A percentile compares a stretch with the other conserved stretches of the same genome.
Conservation (phyloP, 306 rosid genomes). For the Prunus mira region DNA sequence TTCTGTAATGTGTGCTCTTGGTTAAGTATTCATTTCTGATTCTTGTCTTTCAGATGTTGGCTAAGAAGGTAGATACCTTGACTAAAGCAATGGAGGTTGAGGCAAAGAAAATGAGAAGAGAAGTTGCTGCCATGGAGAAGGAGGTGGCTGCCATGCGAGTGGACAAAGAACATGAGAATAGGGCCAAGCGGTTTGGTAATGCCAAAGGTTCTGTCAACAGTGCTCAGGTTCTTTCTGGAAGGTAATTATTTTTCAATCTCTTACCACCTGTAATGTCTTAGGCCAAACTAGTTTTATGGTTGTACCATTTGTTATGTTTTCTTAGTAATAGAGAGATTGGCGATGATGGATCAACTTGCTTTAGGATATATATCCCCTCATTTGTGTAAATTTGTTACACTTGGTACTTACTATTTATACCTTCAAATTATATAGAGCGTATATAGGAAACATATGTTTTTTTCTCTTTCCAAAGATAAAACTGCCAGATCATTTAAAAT, state of each 20-base stretch:
- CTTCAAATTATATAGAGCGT: not conserved
- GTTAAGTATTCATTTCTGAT: slow-evolving; percentile 26
- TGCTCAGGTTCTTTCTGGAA: slow-evolving; percentile 85
- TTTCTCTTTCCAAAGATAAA: too few species aligned
- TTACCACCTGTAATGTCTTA: slow-evolving; percentile 5
- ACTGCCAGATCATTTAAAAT: not conserved
- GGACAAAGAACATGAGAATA: slow-evolving; percentile 87
- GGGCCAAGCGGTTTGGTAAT: slow-evolving; percentile 77
- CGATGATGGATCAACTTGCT: not conserved
- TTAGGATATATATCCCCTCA: not conserved
- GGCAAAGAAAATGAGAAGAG: slow-evolving; percentile 99
- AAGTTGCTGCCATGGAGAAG: slow-evolving; percentile 97
- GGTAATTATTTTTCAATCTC: slow-evolving; percentile 42
- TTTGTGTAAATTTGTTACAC: not conserved
- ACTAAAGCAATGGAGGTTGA: slow-evolving; percentile 99
- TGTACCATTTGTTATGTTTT: slow-evolving; percentile 8
- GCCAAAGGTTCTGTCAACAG: slow-evolving; percentile 67
- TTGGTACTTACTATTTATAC: not conserved
- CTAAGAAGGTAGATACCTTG: slow-evolving; percentile 97
- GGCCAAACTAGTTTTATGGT: not conserved
- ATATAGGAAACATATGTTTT: too few species aligned
- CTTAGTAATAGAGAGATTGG: slow-evolving; percentile 1
- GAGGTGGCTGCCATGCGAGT: slow-evolving; percentile 99
- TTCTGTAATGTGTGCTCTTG: not conserved
- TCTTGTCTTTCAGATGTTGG: slow-evolving; percentile 64